phyloP scores from a whole-genome alignment of 495 filamentous ascomycete genomes.

The Daldinia concentrica region DNA sequence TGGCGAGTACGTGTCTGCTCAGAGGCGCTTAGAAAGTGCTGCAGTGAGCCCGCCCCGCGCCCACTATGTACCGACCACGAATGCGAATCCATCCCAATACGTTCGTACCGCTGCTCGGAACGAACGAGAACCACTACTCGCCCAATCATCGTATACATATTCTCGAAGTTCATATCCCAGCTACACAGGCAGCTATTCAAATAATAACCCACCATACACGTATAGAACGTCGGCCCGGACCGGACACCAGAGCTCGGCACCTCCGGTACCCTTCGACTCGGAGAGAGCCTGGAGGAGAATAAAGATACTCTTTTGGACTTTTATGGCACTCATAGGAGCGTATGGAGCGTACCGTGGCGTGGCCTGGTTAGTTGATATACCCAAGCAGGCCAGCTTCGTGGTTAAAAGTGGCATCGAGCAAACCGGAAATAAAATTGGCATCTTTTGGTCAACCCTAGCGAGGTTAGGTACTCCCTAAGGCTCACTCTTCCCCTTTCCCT shows the following conservation, averaged over 20 bases:
- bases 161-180: constrained; percentile 3
- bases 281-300: constrained; percentile 14
- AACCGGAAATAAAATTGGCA: constrained; percentile 2
- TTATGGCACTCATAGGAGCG: neutral
- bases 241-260: neutral
- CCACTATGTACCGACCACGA: neutral
- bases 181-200: constrained; percentile 1
- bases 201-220: constrained; percentile 3
- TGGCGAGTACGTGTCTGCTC: constrained; percentile 28
- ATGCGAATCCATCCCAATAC: neutral
- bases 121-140: constrained; percentile 19
- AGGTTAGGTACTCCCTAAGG: neutral
- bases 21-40: constrained; percentile 19
- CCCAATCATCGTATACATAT: constrained; percentile 6
- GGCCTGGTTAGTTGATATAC: constrained; percentile 3
- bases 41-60: constrained; percentile 11
- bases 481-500: neutral
- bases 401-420: neutral
- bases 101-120: neutral
- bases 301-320: constrained; percentile 19
- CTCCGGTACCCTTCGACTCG: constrained; percentile 6
- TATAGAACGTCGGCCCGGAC: neutral
- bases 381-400: constrained; percentile 1
- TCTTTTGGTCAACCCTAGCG: constrained; percentile 11
- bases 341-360: constrained; percentile 7